Evolutionary conservation across 164 flowering plant genomes (phyloP).

Genomic region (Vitis vinifera): DNA sequence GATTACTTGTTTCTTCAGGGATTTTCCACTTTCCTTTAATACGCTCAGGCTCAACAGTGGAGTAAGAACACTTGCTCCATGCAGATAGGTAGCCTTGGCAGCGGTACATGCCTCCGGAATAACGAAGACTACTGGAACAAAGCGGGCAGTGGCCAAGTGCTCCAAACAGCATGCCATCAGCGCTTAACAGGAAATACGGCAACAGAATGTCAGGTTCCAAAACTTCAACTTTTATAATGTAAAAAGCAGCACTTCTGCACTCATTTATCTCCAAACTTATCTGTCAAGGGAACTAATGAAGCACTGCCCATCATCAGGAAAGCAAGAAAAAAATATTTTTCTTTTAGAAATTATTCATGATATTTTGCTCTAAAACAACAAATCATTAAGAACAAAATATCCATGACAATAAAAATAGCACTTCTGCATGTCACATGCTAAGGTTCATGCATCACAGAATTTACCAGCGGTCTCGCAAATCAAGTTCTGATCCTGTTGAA

Average conservation of each 20-base stretch:
- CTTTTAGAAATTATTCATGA: no score
- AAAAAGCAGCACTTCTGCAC: neutral
- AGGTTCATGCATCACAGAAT: neutral
- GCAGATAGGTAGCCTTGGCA: conserved; percentile 86
- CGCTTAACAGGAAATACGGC: conserved; percentile 43
- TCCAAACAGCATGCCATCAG: conserved; percentile 97
- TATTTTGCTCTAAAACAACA: neutral
- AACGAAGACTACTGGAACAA: conserved; percentile 69
- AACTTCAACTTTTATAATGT: neutral
- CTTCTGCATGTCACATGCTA: neutral
- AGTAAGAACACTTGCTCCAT: conserved; percentile 92
- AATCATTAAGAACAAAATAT: neutral
- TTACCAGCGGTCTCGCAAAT: conserved; percentile 90
- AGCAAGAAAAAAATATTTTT: no score
- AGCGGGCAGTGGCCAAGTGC: conserved; percentile 71
- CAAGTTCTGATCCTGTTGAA: conserved; percentile 85
- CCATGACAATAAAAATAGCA: neutral
- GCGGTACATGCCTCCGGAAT: conserved; percentile 69
- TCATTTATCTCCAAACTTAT: no score
- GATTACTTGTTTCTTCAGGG: conserved; percentile 65
- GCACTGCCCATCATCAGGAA: no score
- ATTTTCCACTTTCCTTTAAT: conserved; percentile 83
- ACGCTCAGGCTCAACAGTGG: conserved; percentile 69
- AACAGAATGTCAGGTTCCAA: conserved; percentile 4
- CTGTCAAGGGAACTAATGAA: no score